Evolutionary conservation across 257 asterid species (phyloP), one percentile per base, ranked within the genome.

Genomic region (Coffea eugenioides): DNA sequence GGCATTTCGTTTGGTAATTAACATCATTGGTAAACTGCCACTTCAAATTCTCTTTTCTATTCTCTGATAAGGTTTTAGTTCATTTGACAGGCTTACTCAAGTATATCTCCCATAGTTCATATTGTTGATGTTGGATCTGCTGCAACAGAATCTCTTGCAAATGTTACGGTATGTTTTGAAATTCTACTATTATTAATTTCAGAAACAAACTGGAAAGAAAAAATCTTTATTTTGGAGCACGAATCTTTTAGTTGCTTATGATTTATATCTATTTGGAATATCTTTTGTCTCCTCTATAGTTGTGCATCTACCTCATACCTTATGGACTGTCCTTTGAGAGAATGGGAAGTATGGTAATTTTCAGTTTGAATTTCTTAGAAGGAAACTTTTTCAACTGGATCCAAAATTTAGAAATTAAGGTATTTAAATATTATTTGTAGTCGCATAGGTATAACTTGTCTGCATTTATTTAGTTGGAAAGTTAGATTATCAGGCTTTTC

Each of bases 41-140:
- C 36, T 68, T 71, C 27, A 45, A 18, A 39, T 52, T 75, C 43
- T 65, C 74, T 75, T 25, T 82, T 82, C 81, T 45, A 64, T 14
- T 31, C 23, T 66, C 80, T 85, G 49, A 68, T 80, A 59, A 65
- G 43, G 72, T 84, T 82, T 82, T 68, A 69, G 82, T 73, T 39
- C 54, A 41, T 77, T 2, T 71, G 6, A 51, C 93, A 95, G 99
- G 94, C 85, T 80, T 95, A 95, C 88, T 83, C 98, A 65, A 93
- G 99, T 82, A 88, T 93, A 74, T 89, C 97, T 71, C 99, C 99
- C 23, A 80, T 86, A 39, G 97, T 92, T 48, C 97, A 95, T 83
- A 91, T 95, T 34, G 99, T 95, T 77, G 94, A 95, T 85, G 92
- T 93, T 75, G 92, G 96, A 88, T 92, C 98, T 76, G 87, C 87